Evolutionary conservation across 768 basidiomycete species (phyloP).

Genomic region (Kwoniella shandongensis): DNA sequence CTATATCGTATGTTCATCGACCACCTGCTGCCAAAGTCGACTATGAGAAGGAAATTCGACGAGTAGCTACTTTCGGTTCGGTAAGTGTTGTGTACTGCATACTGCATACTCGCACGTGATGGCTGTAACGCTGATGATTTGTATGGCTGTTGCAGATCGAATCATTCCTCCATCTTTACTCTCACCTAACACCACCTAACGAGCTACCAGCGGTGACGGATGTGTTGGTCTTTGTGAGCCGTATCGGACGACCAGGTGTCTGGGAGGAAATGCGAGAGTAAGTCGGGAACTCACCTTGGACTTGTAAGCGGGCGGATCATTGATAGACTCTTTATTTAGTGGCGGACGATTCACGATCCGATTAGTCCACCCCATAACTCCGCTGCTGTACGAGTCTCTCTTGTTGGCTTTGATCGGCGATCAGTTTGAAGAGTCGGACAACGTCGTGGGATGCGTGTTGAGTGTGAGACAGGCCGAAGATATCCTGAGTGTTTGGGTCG

Average conservation of each 20-base stretch:
- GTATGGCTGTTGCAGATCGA: constrained; percentile 66
- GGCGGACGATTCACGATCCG: constrained; percentile 97
- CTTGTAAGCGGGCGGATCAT: neutral
- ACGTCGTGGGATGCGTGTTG: constrained; percentile 89
- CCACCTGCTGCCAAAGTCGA: constrained; percentile 83
- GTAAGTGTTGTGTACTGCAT: constrained; percentile 56
- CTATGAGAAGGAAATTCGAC: constrained; percentile 94
- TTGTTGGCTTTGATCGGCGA: constrained; percentile 85
- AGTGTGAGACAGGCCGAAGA: constrained; percentile 85
- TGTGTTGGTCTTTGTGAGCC: constrained; percentile 85
- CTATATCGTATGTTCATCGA: constrained; percentile 61
- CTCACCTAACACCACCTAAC: constrained; percentile 84
- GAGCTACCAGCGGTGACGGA: constrained; percentile 84
- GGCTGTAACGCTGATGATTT: neutral
- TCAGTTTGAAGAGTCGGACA: constrained; percentile 67
- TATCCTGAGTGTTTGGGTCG: constrained; percentile 90
- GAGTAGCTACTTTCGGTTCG: constrained; percentile 83
- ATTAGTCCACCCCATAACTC: constrained; percentile 64
- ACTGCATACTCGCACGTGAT: neutral
- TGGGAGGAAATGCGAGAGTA: constrained; percentile 92
- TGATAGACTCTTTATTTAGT: constrained; percentile 41
- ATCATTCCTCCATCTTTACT: constrained; percentile 92
- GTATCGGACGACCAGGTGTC: constrained; percentile 74
- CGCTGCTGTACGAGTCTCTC: constrained; percentile 43
- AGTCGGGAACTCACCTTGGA: constrained; percentile 12